Evolutionary conservation across 1,284 basidiomycete species (phyloP), one percentile per base, ranked within the genome.

Genomic region (Waitea zeae): DNA sequence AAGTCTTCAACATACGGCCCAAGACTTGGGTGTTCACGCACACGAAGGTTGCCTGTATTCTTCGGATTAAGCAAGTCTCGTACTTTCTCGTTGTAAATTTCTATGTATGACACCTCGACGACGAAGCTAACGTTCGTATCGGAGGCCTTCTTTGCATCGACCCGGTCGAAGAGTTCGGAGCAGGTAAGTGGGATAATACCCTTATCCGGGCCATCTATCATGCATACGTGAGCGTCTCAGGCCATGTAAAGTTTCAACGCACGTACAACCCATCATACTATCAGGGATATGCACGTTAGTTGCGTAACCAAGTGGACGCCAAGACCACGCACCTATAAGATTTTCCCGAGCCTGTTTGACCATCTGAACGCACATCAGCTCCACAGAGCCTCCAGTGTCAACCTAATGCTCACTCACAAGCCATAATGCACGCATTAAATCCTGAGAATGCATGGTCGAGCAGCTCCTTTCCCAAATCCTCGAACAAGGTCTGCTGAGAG

Each of bases 211-310:
- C 93, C 93, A 52, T 98, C 87, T 90, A 44, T 27, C 20, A 30
- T 17, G 32, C 34, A n/a, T 14, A 18, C 14, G 30, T 32, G 24
- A 40, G 39, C 38, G 44, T 36, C n/a, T n/a, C 41, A 45, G 37
- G 30, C 29, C 11, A 15, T 15, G 29, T 7, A 7, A 11, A 6
- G 7, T 15, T 9, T 7, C 9, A 20, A 24, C 22, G n/a, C 38
- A 75, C 87, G 56, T 53, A 90, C 87, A 96, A 49, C 92, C 90
- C 90, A 95, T 95, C 90, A 96, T 96, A 64, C 89, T 90, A 46
- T 51, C 35, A 38, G 44, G 34, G 20, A 33, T 31, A 36, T 38
- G 33, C 13, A 35, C 36, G 30, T 29, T 33, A 18, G 20, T 14
- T 13, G 14, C 18, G n/a, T 11, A 29, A 17, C 17, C 12, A 11